Evolutionary conservation across 1,284 basidiomycete genomes (phyloP).

Genomic region (Leccinum fallax): DNA sequence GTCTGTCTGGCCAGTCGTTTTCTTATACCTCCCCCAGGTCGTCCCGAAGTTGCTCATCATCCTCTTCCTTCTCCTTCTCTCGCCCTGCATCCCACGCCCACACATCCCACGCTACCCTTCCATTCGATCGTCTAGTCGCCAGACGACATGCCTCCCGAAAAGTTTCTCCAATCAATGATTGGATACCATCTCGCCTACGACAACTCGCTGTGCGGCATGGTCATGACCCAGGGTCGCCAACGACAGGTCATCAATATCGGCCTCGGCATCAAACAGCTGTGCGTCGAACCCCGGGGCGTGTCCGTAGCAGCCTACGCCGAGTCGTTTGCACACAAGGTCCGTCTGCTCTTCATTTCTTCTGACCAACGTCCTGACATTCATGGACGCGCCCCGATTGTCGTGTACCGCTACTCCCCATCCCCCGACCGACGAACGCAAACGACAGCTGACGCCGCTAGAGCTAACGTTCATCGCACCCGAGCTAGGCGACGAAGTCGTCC

Average conservation of each 20-base stretch:
- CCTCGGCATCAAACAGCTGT: slow-evolving; percentile 67
- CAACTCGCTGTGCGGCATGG: slow-evolving; percentile 73
- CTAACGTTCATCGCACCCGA: slow-evolving; percentile 52
- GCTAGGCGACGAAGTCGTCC: slow-evolving; percentile 59
- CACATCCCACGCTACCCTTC: background rate
- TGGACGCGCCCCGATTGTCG: background rate
- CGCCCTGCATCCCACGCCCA: background rate
- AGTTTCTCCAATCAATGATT: slow-evolving; percentile 69
- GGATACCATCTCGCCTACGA: slow-evolving; percentile 74
- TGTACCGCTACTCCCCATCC: background rate
- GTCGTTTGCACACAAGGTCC: slow-evolving; percentile 72
- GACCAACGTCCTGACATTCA: background rate
- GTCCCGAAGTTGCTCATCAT: slow-evolving; percentile 1
- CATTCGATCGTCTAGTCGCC: slow-evolving; percentile 19
- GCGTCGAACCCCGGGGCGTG: slow-evolving; percentile 58
- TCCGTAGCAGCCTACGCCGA: slow-evolving; percentile 64
- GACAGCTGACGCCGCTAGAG: slow-evolving; percentile 65
- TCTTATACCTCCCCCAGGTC: slow-evolving; percentile 1
- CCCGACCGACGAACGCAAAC: background rate
- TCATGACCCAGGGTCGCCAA: slow-evolving; percentile 76
- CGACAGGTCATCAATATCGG: slow-evolving; percentile 78
- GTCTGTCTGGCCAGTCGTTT: slow-evolving; percentile 39
- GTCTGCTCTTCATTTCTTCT: slow-evolving; percentile 16
- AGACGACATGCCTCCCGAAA: slow-evolving; percentile 62
- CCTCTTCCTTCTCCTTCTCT: background rate